These are phyloP conservation scores for Camillea tinctor DNA, from an alignment of 2,329 filamentous ascomycete species.

Conservation along the genomic window DNA sequence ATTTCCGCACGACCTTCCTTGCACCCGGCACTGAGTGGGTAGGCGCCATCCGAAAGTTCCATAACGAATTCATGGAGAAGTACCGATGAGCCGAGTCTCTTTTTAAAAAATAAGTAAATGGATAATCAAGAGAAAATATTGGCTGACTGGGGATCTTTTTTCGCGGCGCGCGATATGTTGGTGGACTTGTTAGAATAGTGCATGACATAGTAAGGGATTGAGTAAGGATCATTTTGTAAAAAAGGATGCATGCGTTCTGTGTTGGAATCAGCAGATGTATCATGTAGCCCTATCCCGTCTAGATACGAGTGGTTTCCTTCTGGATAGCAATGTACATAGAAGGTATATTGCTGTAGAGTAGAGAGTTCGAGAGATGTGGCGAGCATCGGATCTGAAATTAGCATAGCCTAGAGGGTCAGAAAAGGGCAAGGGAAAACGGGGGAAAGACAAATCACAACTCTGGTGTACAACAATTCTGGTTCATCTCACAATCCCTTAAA, in stretches of 20 bases:
- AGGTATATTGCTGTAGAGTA: too few relatives aligned
- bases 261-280: too few relatives aligned
- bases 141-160: too few relatives aligned
- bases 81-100: slow-evolving; percentile 46
- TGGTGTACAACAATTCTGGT: neutral
- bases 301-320: too few relatives aligned
- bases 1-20: slow-evolving; percentile 96
- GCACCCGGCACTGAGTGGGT: slow-evolving; percentile 97
- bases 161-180: too few relatives aligned
- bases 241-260: too few relatives aligned
- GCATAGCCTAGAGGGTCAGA: neutral
- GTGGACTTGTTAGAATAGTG: too few relatives aligned
- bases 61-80: slow-evolving; percentile 86
- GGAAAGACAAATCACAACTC: neutral
- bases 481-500: slow-evolving; percentile 3
- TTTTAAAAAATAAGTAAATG: neutral
- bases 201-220: too few relatives aligned
- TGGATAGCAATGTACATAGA: too few relatives aligned
- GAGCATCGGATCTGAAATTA: neutral
- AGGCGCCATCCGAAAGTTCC: slow-evolving; percentile 82
- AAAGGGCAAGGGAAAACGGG: neutral
- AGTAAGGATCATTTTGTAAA: too few relatives aligned
- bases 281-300: too few relatives aligned
- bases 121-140: neutral
- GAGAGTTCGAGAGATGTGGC: too few relatives aligned